phyloP scores from a whole-genome alignment of 108 stramenopile genomes.

The Seminavis robusta region DNA sequence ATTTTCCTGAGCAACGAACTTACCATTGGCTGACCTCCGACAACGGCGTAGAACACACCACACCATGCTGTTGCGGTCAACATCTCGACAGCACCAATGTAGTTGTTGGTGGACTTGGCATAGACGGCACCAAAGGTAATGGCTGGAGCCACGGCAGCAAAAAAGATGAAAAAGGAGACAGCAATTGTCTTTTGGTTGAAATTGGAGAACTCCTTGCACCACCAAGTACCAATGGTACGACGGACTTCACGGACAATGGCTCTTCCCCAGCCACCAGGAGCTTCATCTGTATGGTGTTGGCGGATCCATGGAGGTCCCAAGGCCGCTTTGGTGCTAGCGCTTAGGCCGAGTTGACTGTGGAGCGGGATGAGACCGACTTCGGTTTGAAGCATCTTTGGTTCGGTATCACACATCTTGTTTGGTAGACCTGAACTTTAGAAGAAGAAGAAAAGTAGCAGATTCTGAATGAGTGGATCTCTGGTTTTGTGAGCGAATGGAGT shows the following conservation, averaged over 20 bases:
- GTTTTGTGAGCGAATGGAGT: no score
- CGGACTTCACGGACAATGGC: slow-evolving; percentile 8
- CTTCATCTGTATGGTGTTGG: neutral
- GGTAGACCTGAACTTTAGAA: no score
- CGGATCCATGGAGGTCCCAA: no score
- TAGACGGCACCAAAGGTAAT: slow-evolving; percentile 47
- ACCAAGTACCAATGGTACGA: slow-evolving; percentile 4
- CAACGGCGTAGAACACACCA: slow-evolving; percentile 30
- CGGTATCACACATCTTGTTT: no score
- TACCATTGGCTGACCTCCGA: slow-evolving; percentile 40
- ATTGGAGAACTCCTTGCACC: slow-evolving; percentile 12
- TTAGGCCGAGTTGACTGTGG: no score
- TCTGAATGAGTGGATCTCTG: no score
- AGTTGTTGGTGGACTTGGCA: slow-evolving; percentile 45
- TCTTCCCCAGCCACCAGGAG: slow-evolving; percentile 2
- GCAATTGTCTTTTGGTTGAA: slow-evolving; percentile 43
- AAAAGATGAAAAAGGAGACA: slow-evolving; percentile 59
- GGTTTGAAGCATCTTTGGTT: no score
- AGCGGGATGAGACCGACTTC: no score
- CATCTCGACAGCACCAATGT: slow-evolving; percentile 51
- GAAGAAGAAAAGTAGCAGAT: no score
- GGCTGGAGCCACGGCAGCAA: slow-evolving; percentile 73
- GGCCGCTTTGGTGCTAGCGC: no score
- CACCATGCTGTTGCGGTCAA: slow-evolving; percentile 38
- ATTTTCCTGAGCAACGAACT: neutral